Evolutionary conservation across 108 stramenopile species (phyloP).

Genomic region (Skeletonema marinoi): DNA sequence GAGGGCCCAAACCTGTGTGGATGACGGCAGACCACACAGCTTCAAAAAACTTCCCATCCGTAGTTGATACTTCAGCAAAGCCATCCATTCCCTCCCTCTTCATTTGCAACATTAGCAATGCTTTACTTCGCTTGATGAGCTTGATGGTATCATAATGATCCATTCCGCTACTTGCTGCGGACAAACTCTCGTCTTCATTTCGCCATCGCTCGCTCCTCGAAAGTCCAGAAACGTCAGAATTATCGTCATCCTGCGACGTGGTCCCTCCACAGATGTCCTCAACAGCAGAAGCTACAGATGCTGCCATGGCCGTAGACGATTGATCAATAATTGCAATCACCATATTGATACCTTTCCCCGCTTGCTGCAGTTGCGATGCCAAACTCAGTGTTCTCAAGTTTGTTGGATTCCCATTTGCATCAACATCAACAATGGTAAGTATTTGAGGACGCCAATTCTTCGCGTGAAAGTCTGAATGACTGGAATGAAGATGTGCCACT

Average conservation of each 20-base stretch:
- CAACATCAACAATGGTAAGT: conserved; percentile 67
- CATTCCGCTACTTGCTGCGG: conserved; percentile 18
- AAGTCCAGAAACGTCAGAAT: not conserved
- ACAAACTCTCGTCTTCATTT: conserved; percentile 26
- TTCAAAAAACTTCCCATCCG: conserved; percentile 31
- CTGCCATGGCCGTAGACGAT: conserved; percentile 30
- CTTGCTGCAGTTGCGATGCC: conserved; percentile 76
- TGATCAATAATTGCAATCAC: conserved; percentile 48
- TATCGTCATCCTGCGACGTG: not conserved
- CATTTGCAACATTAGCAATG: conserved; percentile 60
- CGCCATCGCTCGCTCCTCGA: conserved; percentile 20
- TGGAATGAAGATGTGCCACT: conserved; percentile 28
- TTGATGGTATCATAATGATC: conserved; percentile 36
- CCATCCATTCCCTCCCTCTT: conserved; percentile 64
- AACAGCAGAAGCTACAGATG: conserved; percentile 41
- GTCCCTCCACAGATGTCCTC: conserved; percentile 13
- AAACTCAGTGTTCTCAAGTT: conserved; percentile 59
- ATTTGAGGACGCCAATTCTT: conserved; percentile 89
- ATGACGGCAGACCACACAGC: conserved; percentile 56
- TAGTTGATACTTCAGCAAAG: conserved; percentile 56
- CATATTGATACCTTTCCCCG: conserved; percentile 65
- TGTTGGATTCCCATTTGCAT: conserved; percentile 53
- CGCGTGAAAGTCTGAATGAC: conserved; percentile 50
- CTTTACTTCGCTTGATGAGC: conserved; percentile 28
- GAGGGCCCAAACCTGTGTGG: conserved; percentile 69